Evolutionary conservation across 805 yeast species (phyloP), one percentile per base, ranked within the genome.

Genomic region (Yamadazyma insecticola): DNA sequence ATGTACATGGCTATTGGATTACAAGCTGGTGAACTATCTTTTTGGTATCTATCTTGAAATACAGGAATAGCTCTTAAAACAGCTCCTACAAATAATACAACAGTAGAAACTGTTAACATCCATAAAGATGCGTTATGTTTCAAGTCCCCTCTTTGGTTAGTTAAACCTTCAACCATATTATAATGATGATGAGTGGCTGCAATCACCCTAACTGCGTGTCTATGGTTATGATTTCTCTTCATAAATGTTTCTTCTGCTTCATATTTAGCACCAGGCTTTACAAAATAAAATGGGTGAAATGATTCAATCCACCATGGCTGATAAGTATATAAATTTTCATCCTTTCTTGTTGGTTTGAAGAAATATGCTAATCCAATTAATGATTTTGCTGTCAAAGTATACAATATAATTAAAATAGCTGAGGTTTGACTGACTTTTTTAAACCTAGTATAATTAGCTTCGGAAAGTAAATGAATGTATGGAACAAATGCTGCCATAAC

Each of bases 291-390:
- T 12, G 78, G 68, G 15, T 58, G 47, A 43, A 81, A 80, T 4
- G 76, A 68, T 51, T 78, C 77, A 47, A 83, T 77, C 92, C 92
- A 83, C 72, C 80, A 78, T 22, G 94, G 86, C 50, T 77, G 84
- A 51, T 75, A 81, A 40, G 77, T 76, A 44, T 72, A 67, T 22
- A 78, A 63, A 24, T 58, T 51, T 39, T 66, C 68, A 37, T 75
- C 76, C 22, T 55, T 59, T 20, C 58, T 37, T 5, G 83, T 73
- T 13, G 86, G 77, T 39, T 72, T 71, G 44, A 78, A 57, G 24
- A 70, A 36, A 47, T 60, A 82, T 1, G 88, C 76, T 27, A 70
- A 50, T 0, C 50, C 47, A 15, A 79, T 58, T 45, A 82, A 62
- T 6, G 50, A 27, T 27, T 74, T 48, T 2, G 87, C 75, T 2